phyloP scores from a whole-genome alignment of 2,329 filamentous ascomycete species.

The Cercospora sp. region DNA sequence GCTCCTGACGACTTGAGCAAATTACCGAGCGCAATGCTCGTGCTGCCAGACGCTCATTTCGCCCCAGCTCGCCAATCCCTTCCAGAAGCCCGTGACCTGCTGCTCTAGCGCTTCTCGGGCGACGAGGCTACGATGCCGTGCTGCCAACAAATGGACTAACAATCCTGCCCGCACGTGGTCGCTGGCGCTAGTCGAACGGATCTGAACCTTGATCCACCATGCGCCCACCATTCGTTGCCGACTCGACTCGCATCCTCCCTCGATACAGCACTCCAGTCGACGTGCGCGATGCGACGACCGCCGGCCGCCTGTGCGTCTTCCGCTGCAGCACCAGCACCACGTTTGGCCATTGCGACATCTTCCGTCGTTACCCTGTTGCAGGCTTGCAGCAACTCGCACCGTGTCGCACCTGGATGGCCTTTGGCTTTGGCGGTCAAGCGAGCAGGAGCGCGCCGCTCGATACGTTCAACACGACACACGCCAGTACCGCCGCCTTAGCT shows the following conservation, averaged over 20 bases:
- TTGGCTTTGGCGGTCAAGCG: background rate
- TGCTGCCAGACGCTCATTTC: background rate
- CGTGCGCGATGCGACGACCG: background rate
- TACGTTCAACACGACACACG: background rate
- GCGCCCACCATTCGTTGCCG: background rate
- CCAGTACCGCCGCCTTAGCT: background rate
- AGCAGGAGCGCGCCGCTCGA: background rate
- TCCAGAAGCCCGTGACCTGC: slow-evolving; percentile 5
- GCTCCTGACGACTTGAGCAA: background rate
- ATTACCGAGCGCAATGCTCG: slow-evolving; percentile 1
- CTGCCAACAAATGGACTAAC: no score
- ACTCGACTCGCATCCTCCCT: background rate
- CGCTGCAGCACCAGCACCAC: background rate
- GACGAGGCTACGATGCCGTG: background rate
- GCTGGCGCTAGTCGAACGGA: background rate
- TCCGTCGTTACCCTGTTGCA: background rate
- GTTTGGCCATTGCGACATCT: background rate
- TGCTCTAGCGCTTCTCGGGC: background rate
- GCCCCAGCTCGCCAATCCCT: background rate
- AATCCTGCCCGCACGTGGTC: slow-evolving; percentile 8
- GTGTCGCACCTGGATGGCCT: background rate
- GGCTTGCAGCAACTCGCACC: background rate
- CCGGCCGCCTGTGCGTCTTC: background rate
- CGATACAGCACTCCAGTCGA: background rate
- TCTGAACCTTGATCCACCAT: slow-evolving; percentile 6